These are phyloP conservation scores for Daldinia vernicosa DNA, from an alignment of 495 filamentous ascomycete species.

Conservation along the genomic window DNA sequence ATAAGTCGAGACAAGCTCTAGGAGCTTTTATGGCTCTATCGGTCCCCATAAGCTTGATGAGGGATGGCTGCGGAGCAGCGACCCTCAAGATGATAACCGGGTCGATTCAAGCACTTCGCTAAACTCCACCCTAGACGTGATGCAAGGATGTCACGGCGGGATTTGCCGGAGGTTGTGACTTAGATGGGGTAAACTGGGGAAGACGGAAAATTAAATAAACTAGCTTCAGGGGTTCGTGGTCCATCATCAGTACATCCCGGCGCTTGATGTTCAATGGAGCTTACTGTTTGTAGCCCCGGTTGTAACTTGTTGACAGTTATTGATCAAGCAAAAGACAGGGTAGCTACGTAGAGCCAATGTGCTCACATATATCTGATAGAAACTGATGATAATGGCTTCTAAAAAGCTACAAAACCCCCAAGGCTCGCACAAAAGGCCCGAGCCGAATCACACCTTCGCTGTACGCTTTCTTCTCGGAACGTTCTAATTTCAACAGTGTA, in stretches of 20 bases:
- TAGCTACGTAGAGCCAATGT: constrained; percentile 5
- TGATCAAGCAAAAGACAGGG: constrained; percentile 17
- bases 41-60: constrained; percentile 9
- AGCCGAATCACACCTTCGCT: constrained; percentile 13
- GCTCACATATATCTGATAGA: constrained; percentile 27
- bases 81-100: constrained; percentile 27
- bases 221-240: constrained; percentile 39
- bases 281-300: constrained; percentile 35
- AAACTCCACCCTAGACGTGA: constrained; percentile 13
- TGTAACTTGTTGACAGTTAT: constrained; percentile 37
- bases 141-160: constrained; percentile 29
- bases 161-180: constrained; percentile 32
- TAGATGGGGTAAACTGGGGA: constrained; percentile 25
- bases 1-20: constrained; percentile 4
- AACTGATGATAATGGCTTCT: constrained; percentile 24
- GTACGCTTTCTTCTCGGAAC: constrained; percentile 1
- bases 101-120: constrained; percentile 34
- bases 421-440: constrained; percentile 12
- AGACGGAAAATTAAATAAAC: constrained; percentile 31
- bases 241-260: constrained; percentile 14
- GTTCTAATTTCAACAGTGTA: neutral
- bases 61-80: constrained; percentile 28
- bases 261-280: constrained; percentile 30
- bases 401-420: neutral
- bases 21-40: constrained; percentile 4